Base-by-base conservation (phyloP, 2,329 filamentous ascomycete genomes). In the Penicillium decumbens region DNA sequence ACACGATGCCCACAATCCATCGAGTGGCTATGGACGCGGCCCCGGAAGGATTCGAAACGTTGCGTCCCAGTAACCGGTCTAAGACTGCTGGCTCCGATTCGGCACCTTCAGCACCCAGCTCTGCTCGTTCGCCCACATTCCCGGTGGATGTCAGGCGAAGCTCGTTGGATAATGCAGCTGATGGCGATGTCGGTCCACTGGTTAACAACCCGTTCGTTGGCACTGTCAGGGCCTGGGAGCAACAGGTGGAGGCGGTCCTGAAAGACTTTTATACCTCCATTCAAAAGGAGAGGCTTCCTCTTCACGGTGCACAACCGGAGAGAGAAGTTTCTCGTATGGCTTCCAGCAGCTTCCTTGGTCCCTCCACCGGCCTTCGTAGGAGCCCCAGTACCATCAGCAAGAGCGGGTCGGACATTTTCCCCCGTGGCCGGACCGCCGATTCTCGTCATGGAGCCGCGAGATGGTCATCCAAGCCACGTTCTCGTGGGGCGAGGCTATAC, bases 231-330 rank as follows among this genome's bases (percentile, higher is more conserved):
- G 84, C 82, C 1, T 98, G 93, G 93, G 89, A 96, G 66, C 78
- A 82, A 30, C 90, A 95, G 66, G 78, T 98, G 35, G 93, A 98
- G 71, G 75, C 81, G n/a, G 88, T 97, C 6, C 77, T 98, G 24
- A 95, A 95, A 69, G 85, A 89, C 20, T 95, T 95, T 53, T 98
- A 95, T 69, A 82, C 77, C 25, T 95, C 91, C 0, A 96, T 98
- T 62, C 85, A 88, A 42, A 86, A 89, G 59, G 84, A 95, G 56
- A 83, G 83, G n/a, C 76, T 98, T 40, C 93, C 93, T 4, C 76
- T 97, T 3, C 89, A 93, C 64, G 89, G 90, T 8, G 84, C 84
- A 41, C 77, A 81, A 40, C 61, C 74, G 3, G 68, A 78, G 41
- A 59, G 54, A 23, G 67, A 69, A 47, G 65, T 68, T n/a, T 64